These are phyloP conservation scores for Lycium ferocissimum DNA, from an alignment of 257 asterid genomes.

Conservation along the genomic window DNA sequence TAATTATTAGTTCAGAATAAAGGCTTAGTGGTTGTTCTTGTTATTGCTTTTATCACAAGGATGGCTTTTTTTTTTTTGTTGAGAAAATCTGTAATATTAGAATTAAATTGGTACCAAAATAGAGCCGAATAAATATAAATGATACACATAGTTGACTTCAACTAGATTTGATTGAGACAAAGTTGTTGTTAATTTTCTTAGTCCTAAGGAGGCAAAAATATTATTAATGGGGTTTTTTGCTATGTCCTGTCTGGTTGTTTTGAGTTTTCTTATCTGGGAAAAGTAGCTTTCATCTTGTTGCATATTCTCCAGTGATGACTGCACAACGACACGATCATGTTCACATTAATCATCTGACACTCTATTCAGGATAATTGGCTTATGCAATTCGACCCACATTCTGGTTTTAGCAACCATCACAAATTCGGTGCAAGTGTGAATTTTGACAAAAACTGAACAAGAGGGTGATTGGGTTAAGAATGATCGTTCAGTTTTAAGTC, in stretches of 20 bases:
- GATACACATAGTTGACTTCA: not conserved
- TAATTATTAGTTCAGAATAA: not conserved
- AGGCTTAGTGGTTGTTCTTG: not conserved
- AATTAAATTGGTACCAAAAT: not conserved
- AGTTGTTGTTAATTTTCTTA: not conserved
- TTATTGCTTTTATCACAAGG: not conserved
- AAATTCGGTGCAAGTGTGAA: not conserved
- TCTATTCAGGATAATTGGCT: not conserved
- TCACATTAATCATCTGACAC: too few relatives aligned
- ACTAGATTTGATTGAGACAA: not conserved
- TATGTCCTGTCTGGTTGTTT: conserved; percentile 10
- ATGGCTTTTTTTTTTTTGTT: not conserved
- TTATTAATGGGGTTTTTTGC: not conserved
- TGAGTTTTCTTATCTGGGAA: not conserved
- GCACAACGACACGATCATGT: too few relatives aligned
- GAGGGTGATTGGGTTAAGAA: not conserved
- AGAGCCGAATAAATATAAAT: not conserved
- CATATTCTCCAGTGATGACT: not conserved
- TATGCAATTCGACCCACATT: not conserved
- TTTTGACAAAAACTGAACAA: conserved; percentile 8
- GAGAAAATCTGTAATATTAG: not conserved
- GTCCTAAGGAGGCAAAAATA: not conserved
- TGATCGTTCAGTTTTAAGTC: not conserved
- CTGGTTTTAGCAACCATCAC: not conserved
- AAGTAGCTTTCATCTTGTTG: too few relatives aligned